Evolutionary conservation across 805 yeast genomes (phyloP), one percentile per base, ranked within the genome.

Genomic region (Suhomyces kilbournensis): DNA sequence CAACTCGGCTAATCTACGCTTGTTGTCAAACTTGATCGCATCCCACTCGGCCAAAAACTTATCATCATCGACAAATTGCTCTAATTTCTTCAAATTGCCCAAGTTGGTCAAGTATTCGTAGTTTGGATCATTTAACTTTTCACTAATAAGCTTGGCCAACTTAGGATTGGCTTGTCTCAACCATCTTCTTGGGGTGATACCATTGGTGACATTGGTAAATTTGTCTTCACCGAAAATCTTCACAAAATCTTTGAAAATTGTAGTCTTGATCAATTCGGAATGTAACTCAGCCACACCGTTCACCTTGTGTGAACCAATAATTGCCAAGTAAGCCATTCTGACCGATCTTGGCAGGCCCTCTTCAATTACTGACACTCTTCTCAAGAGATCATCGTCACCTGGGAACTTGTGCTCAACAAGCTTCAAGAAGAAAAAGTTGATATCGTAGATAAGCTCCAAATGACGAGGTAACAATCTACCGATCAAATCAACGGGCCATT

Each of bases 161-260:
- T 76, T 78, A 9, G 97, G 97, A 70, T 91, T 92, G 48, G 97
- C 96, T 74, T 91, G 96, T 67, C 84, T 85, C 66, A 91, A 80
- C 97, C 97, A 91, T 74, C 97, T 85, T 79, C 97, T 84, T 61
- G 97, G 97, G 2, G 97, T 91, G 65, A 91, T 84, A 74, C 97
- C 97, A 69, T 91, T 91, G 47, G 97, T 91, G 55, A 91, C 97
- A 63, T 91, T 91, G 49, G 89, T 88, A 71, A 91, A 91, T 71
- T 88, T 89, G 56, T 88, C 89, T 20, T 78, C 64, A 47, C 97
- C 97, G 62, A 82, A 91, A 35, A 91, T 79, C 56, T 79, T 80
- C 51, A 91, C 97, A 66, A 91, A 91, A 71, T 92, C 97, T 68
- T 85, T 85, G 74, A 91, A 91, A 60, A 91, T 88, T 4, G 97